Percentiles rank a stretch among this genome's conserved stretches.
Evolutionary conservation across 768 basidiomycete genomes (phyloP).

Genomic region (Podaxis sp.): DNA sequence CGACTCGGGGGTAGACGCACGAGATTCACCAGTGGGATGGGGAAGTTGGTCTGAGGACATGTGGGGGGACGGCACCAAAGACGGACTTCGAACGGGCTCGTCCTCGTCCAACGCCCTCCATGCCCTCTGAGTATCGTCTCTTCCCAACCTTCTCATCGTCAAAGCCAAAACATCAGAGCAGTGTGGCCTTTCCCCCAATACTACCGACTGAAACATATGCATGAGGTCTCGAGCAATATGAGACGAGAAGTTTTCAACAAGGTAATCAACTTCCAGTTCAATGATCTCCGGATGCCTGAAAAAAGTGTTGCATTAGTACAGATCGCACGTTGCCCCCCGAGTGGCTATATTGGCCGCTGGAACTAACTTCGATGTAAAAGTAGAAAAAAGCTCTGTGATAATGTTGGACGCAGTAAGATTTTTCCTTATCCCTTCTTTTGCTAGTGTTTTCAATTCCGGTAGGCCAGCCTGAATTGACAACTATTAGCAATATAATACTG

Average conservation of each 20-base stretch:
- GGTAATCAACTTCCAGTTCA: neutral
- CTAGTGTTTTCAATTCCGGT: slow-evolving; percentile 2
- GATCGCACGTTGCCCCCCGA: neutral
- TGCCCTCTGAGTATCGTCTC: neutral
- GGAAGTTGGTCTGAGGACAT: too few relatives aligned
- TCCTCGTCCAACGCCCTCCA: neutral
- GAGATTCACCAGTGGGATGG: too few relatives aligned
- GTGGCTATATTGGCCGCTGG: neutral
- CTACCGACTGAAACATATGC: neutral
- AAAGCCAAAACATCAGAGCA: neutral
- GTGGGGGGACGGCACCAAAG: too few relatives aligned
- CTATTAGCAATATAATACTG: neutral
- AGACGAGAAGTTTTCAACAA: neutral
- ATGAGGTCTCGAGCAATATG: neutral
- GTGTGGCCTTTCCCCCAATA: neutral
- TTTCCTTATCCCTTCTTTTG: slow-evolving; percentile 14
- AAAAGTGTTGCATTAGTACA: neutral
- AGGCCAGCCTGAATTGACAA: neutral
- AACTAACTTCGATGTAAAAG: slow-evolving; percentile 13
- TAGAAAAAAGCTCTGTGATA: slow-evolving; percentile 15
- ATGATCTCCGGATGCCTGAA: slow-evolving; percentile 1
- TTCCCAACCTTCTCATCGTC: neutral
- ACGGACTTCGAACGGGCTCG: too few relatives aligned
- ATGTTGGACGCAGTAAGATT: slow-evolving; percentile 12
- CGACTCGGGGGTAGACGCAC: too few relatives aligned